Evolutionary conservation across 2,329 filamentous ascomycete species (phyloP).

Genomic region (Xylariaceae sp.): DNA sequence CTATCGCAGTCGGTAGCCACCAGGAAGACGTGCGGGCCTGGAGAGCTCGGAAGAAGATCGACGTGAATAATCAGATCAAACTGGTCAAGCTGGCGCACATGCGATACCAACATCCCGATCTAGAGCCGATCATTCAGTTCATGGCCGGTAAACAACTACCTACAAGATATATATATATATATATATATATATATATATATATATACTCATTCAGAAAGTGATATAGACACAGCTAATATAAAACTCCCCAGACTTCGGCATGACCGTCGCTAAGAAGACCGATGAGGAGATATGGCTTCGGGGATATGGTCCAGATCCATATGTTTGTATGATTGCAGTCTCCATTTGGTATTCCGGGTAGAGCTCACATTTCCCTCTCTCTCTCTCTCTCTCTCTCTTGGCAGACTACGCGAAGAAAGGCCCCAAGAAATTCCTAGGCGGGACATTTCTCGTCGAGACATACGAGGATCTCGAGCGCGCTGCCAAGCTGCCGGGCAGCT

Average conservation of each 20-base stretch:
- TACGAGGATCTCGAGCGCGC: slow-evolving; percentile 15
- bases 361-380: neutral
- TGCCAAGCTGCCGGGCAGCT: slow-evolving; percentile 9
- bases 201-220: neutral
- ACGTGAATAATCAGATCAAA: slow-evolving; percentile 10
- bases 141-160: neutral
- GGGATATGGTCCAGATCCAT: slow-evolving; percentile 16
- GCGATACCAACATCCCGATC: slow-evolving; percentile 18
- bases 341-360: neutral
- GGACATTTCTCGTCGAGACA: slow-evolving; percentile 14
- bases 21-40: slow-evolving; percentile 14
- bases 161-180: slow-evolving; percentile 4
- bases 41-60: slow-evolving; percentile 16
- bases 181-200: no score
- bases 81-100: slow-evolving; percentile 15
- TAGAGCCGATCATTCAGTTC: slow-evolving; percentile 13
- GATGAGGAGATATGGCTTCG: slow-evolving; percentile 13
- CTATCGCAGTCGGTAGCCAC: slow-evolving; percentile 13
- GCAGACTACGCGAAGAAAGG: slow-evolving; percentile 15
- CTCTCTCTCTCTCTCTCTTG: no score
- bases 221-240: slow-evolving; percentile 1
- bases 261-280: slow-evolving; percentile 13
- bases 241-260: slow-evolving; percentile 11
- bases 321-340: slow-evolving; percentile 13
- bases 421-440: slow-evolving; percentile 16